A percentile compares a stretch with the other conserved stretches of the same genome.
phyloP scores from a whole-genome alignment of 192 early-diverging fungal genomes.

The Oehlia diaphana region DNA sequence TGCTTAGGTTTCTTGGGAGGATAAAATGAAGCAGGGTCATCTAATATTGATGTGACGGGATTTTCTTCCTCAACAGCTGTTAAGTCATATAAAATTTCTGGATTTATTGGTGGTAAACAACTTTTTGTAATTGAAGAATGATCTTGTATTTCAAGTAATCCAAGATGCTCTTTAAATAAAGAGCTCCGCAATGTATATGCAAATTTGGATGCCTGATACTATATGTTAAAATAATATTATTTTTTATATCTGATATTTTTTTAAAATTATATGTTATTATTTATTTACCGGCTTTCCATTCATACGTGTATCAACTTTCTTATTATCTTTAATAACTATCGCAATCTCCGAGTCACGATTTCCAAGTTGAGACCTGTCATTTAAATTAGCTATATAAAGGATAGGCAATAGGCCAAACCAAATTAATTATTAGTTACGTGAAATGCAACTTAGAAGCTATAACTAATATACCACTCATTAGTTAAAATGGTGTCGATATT shows the following conservation, averaged over 20 bases:
- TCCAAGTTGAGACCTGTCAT: conserved; percentile 88
- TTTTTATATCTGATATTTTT: no score
- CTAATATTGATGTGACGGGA: neutral
- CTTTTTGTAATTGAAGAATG: conserved; percentile 41
- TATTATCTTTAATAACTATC: conserved; percentile 76
- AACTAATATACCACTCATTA: no score
- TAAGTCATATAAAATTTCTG: conserved; percentile 13
- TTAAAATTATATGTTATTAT: neutral
- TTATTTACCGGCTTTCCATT: conserved; percentile 57
- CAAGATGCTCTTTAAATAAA: conserved; percentile 83
- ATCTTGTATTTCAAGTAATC: conserved; percentile 55
- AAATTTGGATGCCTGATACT: conserved; percentile 74
- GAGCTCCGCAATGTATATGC: conserved; percentile 73
- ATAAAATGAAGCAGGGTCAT: neutral
- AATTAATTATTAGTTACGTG: no score
- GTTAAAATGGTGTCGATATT: no score
- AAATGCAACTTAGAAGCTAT: no score
- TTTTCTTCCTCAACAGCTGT: neutral
- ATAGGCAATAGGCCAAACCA: neutral
- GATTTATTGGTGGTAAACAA: conserved; percentile 37
- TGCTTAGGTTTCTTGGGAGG: conserved; percentile 12
- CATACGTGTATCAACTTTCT: conserved; percentile 70
- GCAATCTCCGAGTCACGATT: conserved; percentile 89
- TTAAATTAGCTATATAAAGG: conserved; percentile 71
- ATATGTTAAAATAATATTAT: neutral